phyloP scores from a whole-genome alignment of 129 eudicot species.

The Saposhnikovia divaricata region DNA sequence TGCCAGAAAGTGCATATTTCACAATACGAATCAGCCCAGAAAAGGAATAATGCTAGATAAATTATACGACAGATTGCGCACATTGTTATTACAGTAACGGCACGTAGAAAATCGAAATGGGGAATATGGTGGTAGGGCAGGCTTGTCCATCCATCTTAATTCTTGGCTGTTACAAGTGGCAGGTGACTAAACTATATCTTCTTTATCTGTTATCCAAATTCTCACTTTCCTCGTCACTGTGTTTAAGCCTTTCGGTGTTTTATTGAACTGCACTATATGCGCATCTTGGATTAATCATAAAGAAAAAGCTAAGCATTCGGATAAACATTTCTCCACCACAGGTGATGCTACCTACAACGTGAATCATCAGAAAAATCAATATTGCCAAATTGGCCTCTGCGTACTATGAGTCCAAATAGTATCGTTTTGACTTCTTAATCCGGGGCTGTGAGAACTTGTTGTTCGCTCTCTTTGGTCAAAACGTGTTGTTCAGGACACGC shows the following conservation, averaged over 20 bases:
- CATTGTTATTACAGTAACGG: not conserved
- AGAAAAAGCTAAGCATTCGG: slow-evolving; percentile 7
- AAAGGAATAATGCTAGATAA: not conserved
- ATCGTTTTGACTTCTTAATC: not conserved
- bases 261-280: not conserved
- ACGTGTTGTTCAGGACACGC: no score
- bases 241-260: slow-evolving; percentile 9
- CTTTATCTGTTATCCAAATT: not conserved
- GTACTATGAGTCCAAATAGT: no score
- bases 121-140: slow-evolving; percentile 12
- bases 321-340: slow-evolving; percentile 16
- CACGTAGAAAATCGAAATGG: not conserved
- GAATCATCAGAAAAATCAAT: not conserved
- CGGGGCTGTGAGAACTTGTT: not conserved
- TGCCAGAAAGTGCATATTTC: slow-evolving; percentile 9
- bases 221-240: slow-evolving; percentile 5
- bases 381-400: not conserved
- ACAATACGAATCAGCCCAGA: not conserved
- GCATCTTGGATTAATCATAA: slow-evolving; percentile 9
- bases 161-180: slow-evolving; percentile 6
- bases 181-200: not conserved
- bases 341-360: not conserved
- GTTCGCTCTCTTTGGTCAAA: not conserved
- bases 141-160: not conserved
- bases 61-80: slow-evolving; percentile 1